A percentile compares a stretch with the other conserved stretches of the same genome.
These are phyloP conservation scores for Chytriomyces sp. DNA, from an alignment of 192 early-diverging fungal genomes.

Conservation along the genomic window DNA sequence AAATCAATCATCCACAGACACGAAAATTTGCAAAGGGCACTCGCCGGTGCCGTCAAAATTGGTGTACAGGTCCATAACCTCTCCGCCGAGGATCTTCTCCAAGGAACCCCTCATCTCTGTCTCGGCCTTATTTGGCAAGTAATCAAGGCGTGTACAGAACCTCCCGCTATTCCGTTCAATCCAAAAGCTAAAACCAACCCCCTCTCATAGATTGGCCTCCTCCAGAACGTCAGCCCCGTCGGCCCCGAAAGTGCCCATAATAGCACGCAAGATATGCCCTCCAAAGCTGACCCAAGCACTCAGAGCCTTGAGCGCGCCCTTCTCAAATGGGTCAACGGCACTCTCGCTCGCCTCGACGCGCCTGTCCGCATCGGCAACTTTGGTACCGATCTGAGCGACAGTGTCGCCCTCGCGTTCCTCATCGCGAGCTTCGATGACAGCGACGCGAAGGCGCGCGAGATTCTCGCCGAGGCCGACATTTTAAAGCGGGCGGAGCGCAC, in stretches of 20 bases:
- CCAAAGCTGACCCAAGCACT: constrained; percentile 1
- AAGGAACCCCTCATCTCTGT: constrained; percentile 33
- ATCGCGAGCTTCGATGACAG: constrained; percentile 25
- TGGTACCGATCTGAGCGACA: constrained; percentile 32
- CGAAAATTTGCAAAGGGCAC: constrained; percentile 33
- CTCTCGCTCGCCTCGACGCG: constrained; percentile 6
- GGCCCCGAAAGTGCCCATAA: constrained; percentile 5
- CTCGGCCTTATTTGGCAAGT: constrained; percentile 44
- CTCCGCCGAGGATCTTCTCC: constrained; percentile 34
- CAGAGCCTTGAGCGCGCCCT: constrained; percentile 28
- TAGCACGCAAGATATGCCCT: background rate
- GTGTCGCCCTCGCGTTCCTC: constrained; percentile 28
- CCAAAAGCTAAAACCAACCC: background rate
- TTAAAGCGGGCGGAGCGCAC: constrained; percentile 38
- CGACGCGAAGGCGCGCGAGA: background rate
- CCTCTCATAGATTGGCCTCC: constrained; percentile 19
- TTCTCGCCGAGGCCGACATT: constrained; percentile 28
- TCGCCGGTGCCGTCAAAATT: constrained; percentile 31
- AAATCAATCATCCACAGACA: constrained; percentile 31
- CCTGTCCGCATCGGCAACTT: constrained; percentile 28
- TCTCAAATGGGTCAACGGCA: constrained; percentile 35
- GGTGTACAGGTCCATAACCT: constrained; percentile 39
- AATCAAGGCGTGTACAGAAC: constrained; percentile 31
- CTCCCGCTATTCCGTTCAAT: background rate
- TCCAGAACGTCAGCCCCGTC: constrained; percentile 8